Base-by-base conservation (phyloP, 1,139 yeast species). In the Saccharomyces hybrid region DNA sequence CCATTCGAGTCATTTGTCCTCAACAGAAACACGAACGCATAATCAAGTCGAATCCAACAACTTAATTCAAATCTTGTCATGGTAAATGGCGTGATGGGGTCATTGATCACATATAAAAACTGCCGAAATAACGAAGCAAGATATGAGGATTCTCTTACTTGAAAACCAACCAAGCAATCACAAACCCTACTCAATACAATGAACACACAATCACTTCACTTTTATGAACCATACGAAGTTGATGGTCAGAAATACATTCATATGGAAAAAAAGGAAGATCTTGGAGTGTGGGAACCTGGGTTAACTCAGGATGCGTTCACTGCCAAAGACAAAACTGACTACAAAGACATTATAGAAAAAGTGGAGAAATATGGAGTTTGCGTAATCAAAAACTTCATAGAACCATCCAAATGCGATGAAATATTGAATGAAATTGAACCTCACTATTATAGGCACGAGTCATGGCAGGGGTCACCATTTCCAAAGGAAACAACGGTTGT, bases 401-500 rank as follows among this genome's bases (percentile, higher is more conserved):
- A 26, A 8, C 24, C 48, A 2, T 31, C 46, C 11, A 44, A 27
- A 8, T 55, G 58, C 46, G 51, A 48, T 4, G 12, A 47, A 14
- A 52, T 55, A 49, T 52, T 50, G 14, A 32, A 49, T 19, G 57
- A 57, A 31, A 21, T 57, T 19, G 44, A 53, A 14, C 59, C 59
- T 5, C 55, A 53, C 16, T 57, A 51, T 32, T 55, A 47, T 46
- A 56, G 59, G 5, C 49, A 57, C 26, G 48, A 51, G 21, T 34
- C 54, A 8, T 57, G 59, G 59, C 53, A 57, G 27, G 59, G 59
- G 7, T 55, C 59, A 1, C 59, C 58, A 2, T 57, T 57, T 32
- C 59, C 59, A 2, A 52, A 48, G 32, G 54, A 57, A 46, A 57
- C 59, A 3, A 57, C 59, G 12, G 58, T 57, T 9, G 59, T 53